These are phyloP conservation scores for Penicillium sp. DNA, from an alignment of 2,329 filamentous ascomycete genomes.

Conservation along the genomic window DNA sequence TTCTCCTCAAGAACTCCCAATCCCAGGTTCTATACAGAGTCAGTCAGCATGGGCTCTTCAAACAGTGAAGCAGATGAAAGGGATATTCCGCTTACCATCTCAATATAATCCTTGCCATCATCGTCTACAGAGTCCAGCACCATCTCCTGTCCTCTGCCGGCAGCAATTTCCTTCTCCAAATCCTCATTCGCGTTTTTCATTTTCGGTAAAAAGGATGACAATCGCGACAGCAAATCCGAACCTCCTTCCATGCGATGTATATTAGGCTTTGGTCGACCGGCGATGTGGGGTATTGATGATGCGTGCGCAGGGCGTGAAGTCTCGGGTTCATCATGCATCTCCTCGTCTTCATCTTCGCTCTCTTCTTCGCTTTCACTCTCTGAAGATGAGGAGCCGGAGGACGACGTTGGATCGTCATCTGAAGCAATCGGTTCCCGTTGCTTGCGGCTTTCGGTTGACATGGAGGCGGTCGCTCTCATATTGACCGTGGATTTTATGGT, in stretches of 20 bases:
- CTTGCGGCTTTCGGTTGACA: constrained; percentile 4
- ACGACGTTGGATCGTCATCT: constrained; percentile 27
- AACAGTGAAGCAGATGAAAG: background rate
- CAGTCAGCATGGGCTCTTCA: background rate
- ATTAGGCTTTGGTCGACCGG: constrained; percentile 36
- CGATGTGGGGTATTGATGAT: constrained; percentile 30
- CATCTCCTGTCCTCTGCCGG: constrained; percentile 34
- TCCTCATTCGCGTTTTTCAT: constrained; percentile 48
- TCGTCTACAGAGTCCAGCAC: constrained; percentile 38
- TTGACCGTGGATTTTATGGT: background rate
- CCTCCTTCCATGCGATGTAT: constrained; percentile 33
- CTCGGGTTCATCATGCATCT: constrained; percentile 14
- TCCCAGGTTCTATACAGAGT: constrained; percentile 41
- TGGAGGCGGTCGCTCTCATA: constrained; percentile 11
- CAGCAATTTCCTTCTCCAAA: constrained; percentile 41
- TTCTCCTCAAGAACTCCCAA: constrained; percentile 50
- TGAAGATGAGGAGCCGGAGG: constrained; percentile 29
- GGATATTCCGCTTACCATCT: constrained; percentile 39
- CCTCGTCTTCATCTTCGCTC: constrained; percentile 27
- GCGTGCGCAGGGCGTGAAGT: background rate
- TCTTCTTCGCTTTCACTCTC: constrained; percentile 28
- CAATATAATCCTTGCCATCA: constrained; percentile 43
- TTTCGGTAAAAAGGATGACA: constrained; percentile 46
- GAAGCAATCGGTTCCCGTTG: constrained; percentile 1
- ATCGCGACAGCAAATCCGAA: constrained; percentile 37